Percentiles rank a stretch among this genome's conserved stretches.
phyloP scores from a whole-genome alignment of 768 basidiomycete genomes.

The Pleurotus tuber-regium region DNA sequence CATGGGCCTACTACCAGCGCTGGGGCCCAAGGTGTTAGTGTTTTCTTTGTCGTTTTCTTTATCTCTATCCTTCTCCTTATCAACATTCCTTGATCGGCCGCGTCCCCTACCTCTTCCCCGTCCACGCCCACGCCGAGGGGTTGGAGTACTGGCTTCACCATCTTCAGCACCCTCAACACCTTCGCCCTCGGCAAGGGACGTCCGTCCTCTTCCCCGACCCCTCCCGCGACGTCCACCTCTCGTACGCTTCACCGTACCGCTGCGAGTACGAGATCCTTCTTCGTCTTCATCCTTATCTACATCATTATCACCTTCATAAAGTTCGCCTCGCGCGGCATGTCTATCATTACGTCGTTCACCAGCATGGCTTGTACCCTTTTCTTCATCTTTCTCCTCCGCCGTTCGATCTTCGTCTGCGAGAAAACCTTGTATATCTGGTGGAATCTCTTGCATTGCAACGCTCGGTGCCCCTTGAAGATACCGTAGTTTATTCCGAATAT shows the following conservation, averaged over 20 bases:
- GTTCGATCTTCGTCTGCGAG: constrained; percentile 70
- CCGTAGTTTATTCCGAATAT: constrained; percentile 82
- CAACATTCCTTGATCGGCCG: constrained; percentile 24
- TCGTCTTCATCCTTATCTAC: constrained; percentile 47
- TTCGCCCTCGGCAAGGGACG: constrained; percentile 5
- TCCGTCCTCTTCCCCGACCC: constrained; percentile 23
- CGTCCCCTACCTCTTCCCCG: constrained; percentile 32
- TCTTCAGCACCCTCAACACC: constrained; percentile 33
- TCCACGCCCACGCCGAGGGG: constrained; percentile 31
- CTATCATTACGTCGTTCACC: constrained; percentile 57
- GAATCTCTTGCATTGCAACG: constrained; percentile 94
- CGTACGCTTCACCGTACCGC: constrained; percentile 14
- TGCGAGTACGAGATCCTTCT: neutral
- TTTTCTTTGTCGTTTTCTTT: constrained; percentile 20
- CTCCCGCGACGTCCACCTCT: constrained; percentile 30
- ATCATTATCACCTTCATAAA: constrained; percentile 71
- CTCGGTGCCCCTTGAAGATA: constrained; percentile 96
- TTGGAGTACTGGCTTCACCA: constrained; percentile 25
- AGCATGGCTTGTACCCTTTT: constrained; percentile 50
- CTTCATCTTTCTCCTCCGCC: constrained; percentile 69
- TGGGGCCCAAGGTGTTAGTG: constrained; percentile 22
- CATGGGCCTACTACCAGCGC: constrained; percentile 25
- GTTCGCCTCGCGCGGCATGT: constrained; percentile 60
- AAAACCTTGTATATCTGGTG: constrained; percentile 82
- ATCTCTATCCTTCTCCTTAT: constrained; percentile 30